Evolutionary conservation across 345 rosid genomes (phyloP), one percentile per base, ranked within the genome.

Genomic region (Eutrema japonicum): DNA sequence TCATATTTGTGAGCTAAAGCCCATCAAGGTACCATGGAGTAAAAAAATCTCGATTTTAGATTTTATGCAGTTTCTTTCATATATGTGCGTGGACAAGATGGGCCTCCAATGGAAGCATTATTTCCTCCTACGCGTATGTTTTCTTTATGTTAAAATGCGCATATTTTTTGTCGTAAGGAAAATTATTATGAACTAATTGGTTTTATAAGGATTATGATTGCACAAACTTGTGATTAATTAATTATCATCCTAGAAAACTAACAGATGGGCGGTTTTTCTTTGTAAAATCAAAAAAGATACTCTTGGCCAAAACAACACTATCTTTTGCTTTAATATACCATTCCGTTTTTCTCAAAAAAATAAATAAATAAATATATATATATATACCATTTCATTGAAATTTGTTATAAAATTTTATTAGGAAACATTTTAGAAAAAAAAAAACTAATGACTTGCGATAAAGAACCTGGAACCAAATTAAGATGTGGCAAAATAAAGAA

Each of bases 401-500:
- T 4, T 26, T 7, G 22, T 49, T 64, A 9, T 6, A 35, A 2
- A 22, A 32, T n/a, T 40, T 41, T 48, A 10, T 4, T 36, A 10
- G 32, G 9, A 18, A 50, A 49, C 26, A 38, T 7, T 41, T 29
- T 13, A 42, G 0, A 54, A 42, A 69, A 10, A 29, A 14, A 7
- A 11, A 32, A 12, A 46, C 13, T 30, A 12, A 45, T 12, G 41
- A 52, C 14, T 3, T 62, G 9, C 45, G 54, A n/a, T 42, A 63
- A 42, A 64, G 56, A 65, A 55, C 42, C 46, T 66, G 71, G 51
- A 47, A 38, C 42, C 48, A 74, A 38, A 22, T 22, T 22, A 22
- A 37, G 29, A 66, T 45, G 27, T 61, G 68, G 46, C 40, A 50
- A 47, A 53, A 35, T 52, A 70, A 76, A 64, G 29, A 60, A 68